These are phyloP conservation scores for Apophysomyces trapeziformis DNA, from an alignment of 371 early-diverging fungal species.

Conservation along the genomic window DNA sequence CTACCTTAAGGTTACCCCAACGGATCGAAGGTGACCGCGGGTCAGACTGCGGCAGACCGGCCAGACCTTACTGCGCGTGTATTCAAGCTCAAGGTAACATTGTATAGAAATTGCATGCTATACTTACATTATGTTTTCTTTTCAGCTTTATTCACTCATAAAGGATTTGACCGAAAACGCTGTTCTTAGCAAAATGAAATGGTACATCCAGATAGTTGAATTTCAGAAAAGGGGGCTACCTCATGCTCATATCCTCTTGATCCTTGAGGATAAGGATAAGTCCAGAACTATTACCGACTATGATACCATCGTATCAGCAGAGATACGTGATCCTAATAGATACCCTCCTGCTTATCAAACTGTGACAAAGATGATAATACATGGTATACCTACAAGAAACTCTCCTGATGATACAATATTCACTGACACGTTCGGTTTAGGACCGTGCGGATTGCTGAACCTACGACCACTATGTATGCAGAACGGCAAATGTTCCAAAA, in stretches of 20 bases:
- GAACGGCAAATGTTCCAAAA: conserved; percentile 26
- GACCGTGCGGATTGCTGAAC: conserved; percentile 23
- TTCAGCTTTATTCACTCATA: conserved; percentile 3
- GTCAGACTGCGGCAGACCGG: conserved; percentile 25
- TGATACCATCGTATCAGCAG: conserved; percentile 32
- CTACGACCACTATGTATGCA: conserved; percentile 36
- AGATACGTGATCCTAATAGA: conserved; percentile 25
- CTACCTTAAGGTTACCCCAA: conserved; percentile 17
- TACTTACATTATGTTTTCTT: too few relatives aligned
- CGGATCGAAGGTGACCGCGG: conserved; percentile 35
- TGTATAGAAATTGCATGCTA: too few relatives aligned
- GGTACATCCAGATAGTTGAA: conserved; percentile 17
- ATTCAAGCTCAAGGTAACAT: conserved; percentile 25
- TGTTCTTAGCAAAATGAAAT: conserved; percentile 27
- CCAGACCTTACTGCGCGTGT: conserved; percentile 28
- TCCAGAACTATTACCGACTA: conserved; percentile 22
- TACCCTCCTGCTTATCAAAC: conserved; percentile 32
- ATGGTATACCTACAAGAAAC: conserved; percentile 9
- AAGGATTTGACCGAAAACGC: conserved; percentile 25
- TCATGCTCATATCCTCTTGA: conserved; percentile 34
- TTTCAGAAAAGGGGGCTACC: conserved; percentile 40
- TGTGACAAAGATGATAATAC: conserved; percentile 33
- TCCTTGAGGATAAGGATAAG: conserved; percentile 25
- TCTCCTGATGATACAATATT: too few relatives aligned
- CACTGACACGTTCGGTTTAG: too few relatives aligned